Conservation (phyloP, 2,329 filamentous ascomycete species). For the Verticillium dahliae region DNA sequence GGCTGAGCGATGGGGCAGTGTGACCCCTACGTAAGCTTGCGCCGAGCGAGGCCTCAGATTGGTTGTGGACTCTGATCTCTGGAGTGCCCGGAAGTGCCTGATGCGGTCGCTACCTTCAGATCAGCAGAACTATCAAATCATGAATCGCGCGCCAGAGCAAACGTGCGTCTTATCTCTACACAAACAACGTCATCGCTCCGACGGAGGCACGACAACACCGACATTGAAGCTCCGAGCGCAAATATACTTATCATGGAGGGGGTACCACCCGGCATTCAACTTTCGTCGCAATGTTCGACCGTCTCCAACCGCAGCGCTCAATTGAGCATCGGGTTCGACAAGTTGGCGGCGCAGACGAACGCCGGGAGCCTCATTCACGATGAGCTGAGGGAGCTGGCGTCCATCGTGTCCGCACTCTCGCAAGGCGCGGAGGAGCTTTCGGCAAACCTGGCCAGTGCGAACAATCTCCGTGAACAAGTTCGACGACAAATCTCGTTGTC, state of each 20-base stretch:
- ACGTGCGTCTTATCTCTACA: not conserved
- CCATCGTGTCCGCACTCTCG: not conserved
- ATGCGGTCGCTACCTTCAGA: not conserved
- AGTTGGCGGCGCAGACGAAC: not conserved
- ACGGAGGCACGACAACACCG: not conserved
- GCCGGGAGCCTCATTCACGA: not conserved
- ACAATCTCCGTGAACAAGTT: not conserved
- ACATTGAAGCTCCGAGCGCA: not conserved
- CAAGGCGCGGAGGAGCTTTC: not conserved
- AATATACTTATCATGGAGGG: not conserved
- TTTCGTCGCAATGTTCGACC: not conserved
- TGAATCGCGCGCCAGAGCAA: not conserved
- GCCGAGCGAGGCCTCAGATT: no score
- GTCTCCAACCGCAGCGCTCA: conserved; percentile 1
- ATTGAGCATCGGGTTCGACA: not conserved
- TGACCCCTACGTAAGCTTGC: no score
- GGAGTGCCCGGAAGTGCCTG: no score
- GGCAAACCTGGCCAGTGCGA: not conserved
- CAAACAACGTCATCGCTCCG: not conserved
- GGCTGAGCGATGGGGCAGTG: no score
- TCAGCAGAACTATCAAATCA: not conserved
- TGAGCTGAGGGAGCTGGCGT: not conserved
- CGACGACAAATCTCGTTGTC: not conserved
- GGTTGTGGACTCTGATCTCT: no score
- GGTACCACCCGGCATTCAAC: not conserved